These are phyloP conservation scores for Fraxinus cuspidata DNA, from an alignment of 257 asterid species.

Conservation along the genomic window DNA sequence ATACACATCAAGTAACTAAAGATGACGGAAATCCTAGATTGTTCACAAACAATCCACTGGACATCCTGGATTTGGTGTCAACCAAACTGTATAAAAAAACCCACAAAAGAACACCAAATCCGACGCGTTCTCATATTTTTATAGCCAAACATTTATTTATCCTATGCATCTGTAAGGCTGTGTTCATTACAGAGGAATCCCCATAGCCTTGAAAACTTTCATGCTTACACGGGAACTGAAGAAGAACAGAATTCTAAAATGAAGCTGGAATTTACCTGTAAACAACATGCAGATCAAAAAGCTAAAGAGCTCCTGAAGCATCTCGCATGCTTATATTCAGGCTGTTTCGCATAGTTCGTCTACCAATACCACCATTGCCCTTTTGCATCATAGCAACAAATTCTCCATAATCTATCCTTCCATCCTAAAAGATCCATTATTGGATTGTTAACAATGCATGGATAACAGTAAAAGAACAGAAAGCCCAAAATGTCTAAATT, in stretches of 20 bases:
- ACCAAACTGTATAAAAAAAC: background rate
- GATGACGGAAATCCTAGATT: too few relatives aligned
- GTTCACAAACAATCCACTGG: too few relatives aligned
- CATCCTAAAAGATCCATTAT: conserved; percentile 42
- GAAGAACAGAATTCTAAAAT: background rate
- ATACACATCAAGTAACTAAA: too few relatives aligned
- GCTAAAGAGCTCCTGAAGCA: conserved; percentile 44
- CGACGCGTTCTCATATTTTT: background rate
- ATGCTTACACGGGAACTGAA: background rate
- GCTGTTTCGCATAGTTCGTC: conserved; percentile 70
- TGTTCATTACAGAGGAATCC: background rate
- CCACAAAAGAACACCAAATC: background rate
- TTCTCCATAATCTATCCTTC: conserved; percentile 63
- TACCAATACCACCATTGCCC: conserved; percentile 58
- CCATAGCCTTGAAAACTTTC: background rate
- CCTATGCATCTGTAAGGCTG: background rate
- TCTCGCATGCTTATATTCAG: conserved; percentile 64
- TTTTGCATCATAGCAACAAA: conserved; percentile 70
- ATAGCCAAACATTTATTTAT: background rate
- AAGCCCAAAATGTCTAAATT: conserved; percentile 10
- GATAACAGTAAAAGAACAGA: conserved; percentile 12
- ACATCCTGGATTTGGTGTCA: too few relatives aligned
- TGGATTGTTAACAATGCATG: conserved; percentile 20
- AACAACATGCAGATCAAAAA: conserved; percentile 13
- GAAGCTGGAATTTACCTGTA: conserved; percentile 28